phyloP scores from a whole-genome alignment of 495 filamentous ascomycete species.

The Melanomma pulvis-pyrius region DNA sequence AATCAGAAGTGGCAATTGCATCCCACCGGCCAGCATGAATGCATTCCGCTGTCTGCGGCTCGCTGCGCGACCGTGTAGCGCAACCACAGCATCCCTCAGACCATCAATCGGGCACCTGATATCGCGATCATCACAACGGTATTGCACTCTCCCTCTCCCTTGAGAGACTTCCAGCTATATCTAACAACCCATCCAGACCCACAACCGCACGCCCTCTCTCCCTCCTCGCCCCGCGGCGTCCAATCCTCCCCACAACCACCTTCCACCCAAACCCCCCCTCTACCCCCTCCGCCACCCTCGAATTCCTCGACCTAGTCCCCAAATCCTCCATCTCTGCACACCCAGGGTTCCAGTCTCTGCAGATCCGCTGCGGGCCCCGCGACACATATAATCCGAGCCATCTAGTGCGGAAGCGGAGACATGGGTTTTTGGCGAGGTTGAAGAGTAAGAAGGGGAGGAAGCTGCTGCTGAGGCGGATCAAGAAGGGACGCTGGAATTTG shows the following conservation, averaged over 20 bases:
- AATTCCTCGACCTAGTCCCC: constrained; percentile 50
- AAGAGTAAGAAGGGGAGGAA: constrained; percentile 58
- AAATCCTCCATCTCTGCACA: constrained; percentile 52
- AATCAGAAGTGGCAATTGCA: neutral
- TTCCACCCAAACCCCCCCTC: constrained; percentile 37
- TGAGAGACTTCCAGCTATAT: no score
- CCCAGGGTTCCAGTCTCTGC: constrained; percentile 49
- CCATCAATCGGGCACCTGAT: neutral
- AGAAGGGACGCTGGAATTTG: constrained; percentile 64
- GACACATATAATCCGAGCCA: constrained; percentile 69
- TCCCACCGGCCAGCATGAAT: constrained; percentile 30
- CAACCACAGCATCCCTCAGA: constrained; percentile 4
- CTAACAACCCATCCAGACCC: neutral
- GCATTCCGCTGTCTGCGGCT: constrained; percentile 39
- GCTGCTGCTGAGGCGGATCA: constrained; percentile 59
- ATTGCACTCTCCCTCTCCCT: neutral
- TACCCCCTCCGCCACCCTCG: constrained; percentile 14
- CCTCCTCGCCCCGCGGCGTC: constrained; percentile 47
- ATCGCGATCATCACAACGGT: constrained; percentile 28
- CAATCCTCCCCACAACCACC: constrained; percentile 39
- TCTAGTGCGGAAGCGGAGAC: constrained; percentile 69
- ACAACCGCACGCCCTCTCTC: constrained; percentile 37
- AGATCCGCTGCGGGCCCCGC: constrained; percentile 59
- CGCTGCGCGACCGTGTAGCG: constrained; percentile 9
- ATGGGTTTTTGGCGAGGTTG: constrained; percentile 67